Percentiles rank a stretch among this genome's conserved stretches.
Evolutionary conservation across 257 asterid species (phyloP).

Genomic region (Penstemon eatonii): DNA sequence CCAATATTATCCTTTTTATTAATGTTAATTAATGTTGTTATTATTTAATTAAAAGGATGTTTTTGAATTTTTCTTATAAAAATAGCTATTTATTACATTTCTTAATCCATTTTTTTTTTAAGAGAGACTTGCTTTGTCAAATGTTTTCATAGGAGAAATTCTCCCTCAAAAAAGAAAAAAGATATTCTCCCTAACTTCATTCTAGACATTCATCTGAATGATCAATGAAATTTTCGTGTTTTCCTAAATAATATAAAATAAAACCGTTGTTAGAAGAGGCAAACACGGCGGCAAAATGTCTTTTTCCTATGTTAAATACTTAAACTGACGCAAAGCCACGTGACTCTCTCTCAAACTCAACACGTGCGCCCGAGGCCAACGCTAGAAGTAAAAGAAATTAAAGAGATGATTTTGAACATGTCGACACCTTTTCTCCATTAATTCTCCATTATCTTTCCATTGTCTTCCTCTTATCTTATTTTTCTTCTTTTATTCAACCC

Average conservation of each 20-base stretch:
- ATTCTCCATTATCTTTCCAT: conserved; percentile 9
- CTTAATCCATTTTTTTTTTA: too few relatives aligned
- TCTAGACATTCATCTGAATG: too few relatives aligned
- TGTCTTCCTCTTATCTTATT: conserved; percentile 8
- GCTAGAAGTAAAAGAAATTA: conserved; percentile 20
- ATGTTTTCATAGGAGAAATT: too few relatives aligned
- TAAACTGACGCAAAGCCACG: conserved; percentile 21
- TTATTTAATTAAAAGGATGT: too few relatives aligned
- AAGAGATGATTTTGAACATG: conserved; percentile 23
- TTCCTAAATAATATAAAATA: background rate
- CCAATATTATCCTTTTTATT: too few relatives aligned
- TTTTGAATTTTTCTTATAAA: too few relatives aligned
- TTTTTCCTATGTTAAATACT: background rate
- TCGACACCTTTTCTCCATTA: conserved; percentile 31
- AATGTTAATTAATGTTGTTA: too few relatives aligned
- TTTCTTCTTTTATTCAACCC: conserved; percentile 17
- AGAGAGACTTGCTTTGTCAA: too few relatives aligned
- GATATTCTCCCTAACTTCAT: too few relatives aligned
- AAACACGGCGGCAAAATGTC: conserved; percentile 26
- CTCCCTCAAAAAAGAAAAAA: too few relatives aligned
- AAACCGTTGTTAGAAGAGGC: conserved; percentile 30
- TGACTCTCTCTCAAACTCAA: conserved; percentile 23
- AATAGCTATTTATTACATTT: too few relatives aligned
- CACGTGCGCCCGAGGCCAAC: conserved; percentile 37
- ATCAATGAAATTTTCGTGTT: too few relatives aligned